Conservation (phyloP, 257 asterid species). For the Coffea eugenioides region DNA sequence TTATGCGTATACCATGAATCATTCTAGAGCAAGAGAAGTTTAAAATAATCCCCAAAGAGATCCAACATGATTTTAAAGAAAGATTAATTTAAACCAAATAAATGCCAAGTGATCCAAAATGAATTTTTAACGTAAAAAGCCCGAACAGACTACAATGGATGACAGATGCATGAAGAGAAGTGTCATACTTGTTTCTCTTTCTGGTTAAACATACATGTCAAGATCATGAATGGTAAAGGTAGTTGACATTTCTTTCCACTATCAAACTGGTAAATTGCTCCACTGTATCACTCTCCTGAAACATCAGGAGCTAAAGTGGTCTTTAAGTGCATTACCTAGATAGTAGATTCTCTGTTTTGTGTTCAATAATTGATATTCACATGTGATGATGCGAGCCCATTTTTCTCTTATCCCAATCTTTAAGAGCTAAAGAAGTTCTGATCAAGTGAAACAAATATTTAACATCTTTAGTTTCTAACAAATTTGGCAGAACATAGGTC, state of each 20-base stretch:
- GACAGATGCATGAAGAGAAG: not conserved
- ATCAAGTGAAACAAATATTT: not conserved
- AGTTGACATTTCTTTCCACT: not conserved
- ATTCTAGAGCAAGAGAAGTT: conserved; percentile 47
- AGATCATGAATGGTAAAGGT: not conserved
- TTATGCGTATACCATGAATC: conserved; percentile 94
- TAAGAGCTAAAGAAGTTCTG: not conserved
- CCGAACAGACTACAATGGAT: not conserved
- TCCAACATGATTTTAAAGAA: not conserved
- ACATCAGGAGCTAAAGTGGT: not conserved
- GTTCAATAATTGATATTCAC: not conserved
- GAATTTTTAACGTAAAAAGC: not conserved
- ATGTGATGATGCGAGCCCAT: not conserved
- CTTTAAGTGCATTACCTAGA: not conserved
- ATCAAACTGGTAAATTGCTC: not conserved
- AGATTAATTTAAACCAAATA: not conserved
- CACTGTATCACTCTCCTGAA: not conserved
- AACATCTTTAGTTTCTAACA: not conserved
- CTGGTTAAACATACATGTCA: not conserved
- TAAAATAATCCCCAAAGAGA: not conserved
- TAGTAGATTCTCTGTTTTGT: not conserved
- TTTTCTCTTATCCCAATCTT: not conserved
- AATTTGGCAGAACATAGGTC: not conserved
- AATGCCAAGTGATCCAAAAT: not conserved
- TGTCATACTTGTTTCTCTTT: not conserved